Percentiles rank a stretch among this genome's conserved stretches.
Conservation (phyloP, 2,329 filamentous ascomycete genomes). For the Aspergillus phoenicis region DNA sequence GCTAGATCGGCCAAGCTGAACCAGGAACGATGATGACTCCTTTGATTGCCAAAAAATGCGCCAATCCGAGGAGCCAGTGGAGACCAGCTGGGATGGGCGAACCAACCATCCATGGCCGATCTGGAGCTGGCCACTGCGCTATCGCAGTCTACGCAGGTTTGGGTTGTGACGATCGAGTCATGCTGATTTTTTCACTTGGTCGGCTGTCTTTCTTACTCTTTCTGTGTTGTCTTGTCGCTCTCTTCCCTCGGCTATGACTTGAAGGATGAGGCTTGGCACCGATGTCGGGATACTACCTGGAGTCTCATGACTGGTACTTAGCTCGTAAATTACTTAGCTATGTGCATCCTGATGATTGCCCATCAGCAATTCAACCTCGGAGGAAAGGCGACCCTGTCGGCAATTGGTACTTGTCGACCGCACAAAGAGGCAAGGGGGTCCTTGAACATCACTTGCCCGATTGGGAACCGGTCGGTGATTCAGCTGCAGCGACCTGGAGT, state of each 20-base stretch:
- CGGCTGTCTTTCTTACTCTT: neutral
- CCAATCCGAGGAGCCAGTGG: neutral
- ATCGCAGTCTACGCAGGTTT: neutral
- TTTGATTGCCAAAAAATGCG: slow-evolving; percentile 4
- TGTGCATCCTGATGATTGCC: no score
- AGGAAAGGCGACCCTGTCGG: no score
- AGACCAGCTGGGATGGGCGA: neutral
- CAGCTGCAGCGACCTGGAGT: neutral
- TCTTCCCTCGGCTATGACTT: neutral
- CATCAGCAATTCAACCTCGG: no score
- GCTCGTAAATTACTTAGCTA: no score
- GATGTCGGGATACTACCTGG: neutral
- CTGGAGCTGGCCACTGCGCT: neutral
- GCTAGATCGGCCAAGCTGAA: slow-evolving; percentile 4
- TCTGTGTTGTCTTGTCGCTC: no score
- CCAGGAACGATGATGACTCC: slow-evolving; percentile 3
- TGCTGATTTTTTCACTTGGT: neutral
- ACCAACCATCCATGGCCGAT: slow-evolving; percentile 6
- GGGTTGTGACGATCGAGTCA: neutral
- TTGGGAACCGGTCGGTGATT: neutral
- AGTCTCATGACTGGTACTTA: neutral
- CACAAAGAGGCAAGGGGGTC: neutral
- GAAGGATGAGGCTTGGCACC: neutral
- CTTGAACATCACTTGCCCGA: neutral
- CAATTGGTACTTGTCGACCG: no score